phyloP scores from a whole-genome alignment of 164 flowering plant species.

The Dillenia turbinata region DNA sequence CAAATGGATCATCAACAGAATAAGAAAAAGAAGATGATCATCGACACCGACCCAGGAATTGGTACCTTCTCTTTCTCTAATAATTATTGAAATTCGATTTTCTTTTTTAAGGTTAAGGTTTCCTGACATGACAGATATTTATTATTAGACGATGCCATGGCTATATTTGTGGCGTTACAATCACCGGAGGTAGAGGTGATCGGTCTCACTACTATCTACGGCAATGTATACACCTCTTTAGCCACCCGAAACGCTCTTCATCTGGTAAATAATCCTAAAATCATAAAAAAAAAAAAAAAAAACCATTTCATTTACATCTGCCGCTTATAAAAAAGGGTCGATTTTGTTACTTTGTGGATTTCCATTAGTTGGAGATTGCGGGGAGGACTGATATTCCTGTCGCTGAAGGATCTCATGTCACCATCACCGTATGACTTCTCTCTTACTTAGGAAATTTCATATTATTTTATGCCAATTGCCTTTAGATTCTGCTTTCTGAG shows the following conservation, averaged over 20 bases:
- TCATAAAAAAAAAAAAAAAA: no score
- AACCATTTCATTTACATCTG: no score
- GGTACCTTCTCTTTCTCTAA: constrained; percentile 10
- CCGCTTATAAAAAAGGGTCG: no score
- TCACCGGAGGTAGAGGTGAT: constrained; percentile 87
- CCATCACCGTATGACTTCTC: constrained; percentile 53
- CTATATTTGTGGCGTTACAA: constrained; percentile 72
- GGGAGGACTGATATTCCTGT: constrained; percentile 91
- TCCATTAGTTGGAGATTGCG: constrained; percentile 69
- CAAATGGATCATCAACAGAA: neutral
- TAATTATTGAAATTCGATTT: neutral
- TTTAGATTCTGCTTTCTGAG: no score
- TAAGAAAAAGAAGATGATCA: constrained; percentile 26
- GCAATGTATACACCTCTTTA: constrained; percentile 83
- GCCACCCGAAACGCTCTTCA: constrained; percentile 89
- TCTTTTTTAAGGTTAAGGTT: neutral
- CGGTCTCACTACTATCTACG: constrained; percentile 85
- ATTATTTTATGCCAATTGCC: neutral
- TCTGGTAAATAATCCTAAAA: constrained; percentile 40
- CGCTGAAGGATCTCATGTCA: constrained; percentile 86
- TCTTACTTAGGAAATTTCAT: no score
- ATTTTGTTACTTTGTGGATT: constrained; percentile 8
- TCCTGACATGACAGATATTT: neutral
- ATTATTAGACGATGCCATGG: constrained; percentile 87
- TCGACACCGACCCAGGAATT: constrained; percentile 35